These are phyloP conservation scores for Wallacemonas sp. DNA, from an alignment of 208 protist genomes.

Conservation along the genomic window DNA sequence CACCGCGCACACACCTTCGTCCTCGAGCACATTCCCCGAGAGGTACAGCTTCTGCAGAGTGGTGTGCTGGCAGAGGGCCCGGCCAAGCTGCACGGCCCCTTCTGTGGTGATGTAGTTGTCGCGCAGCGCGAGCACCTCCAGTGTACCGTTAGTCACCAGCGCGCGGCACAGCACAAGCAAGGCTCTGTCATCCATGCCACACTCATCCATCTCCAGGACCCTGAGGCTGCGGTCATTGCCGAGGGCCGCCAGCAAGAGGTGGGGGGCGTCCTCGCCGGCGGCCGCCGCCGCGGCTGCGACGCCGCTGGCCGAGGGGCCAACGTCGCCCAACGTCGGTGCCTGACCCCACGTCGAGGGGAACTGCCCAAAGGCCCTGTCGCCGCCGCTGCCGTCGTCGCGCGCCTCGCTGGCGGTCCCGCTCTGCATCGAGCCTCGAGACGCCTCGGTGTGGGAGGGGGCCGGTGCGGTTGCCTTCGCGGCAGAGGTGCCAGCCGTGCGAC, in stretches of 20 bases:
- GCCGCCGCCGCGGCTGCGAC: not conserved
- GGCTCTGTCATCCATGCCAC: slow-evolving; percentile 53
- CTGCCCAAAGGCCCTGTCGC: too few species aligned
- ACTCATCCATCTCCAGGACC: slow-evolving; percentile 52
- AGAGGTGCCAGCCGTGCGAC: too few species aligned
- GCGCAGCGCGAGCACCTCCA: slow-evolving; percentile 54
- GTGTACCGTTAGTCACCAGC: slow-evolving; percentile 43
- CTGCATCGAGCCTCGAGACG: too few species aligned
- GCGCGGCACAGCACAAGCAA: slow-evolving; percentile 62
- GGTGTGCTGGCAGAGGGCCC: slow-evolving; percentile 56
- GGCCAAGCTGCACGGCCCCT: slow-evolving; percentile 60
- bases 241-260: slow-evolving; percentile 39
- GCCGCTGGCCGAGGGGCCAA: not conserved
- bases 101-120: slow-evolving; percentile 55
- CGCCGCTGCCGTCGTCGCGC: not conserved
- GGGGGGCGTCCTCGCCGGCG: slow-evolving; percentile 2
- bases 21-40: slow-evolving; percentile 59
- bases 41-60: slow-evolving; percentile 56
- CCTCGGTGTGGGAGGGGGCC: too few species aligned
- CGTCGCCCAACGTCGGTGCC: not conserved
- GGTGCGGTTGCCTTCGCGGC: too few species aligned
- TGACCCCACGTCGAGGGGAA: too few species aligned
- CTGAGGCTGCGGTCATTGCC: slow-evolving; percentile 51
- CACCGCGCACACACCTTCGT: slow-evolving; percentile 81
- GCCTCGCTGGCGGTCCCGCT: too few species aligned